Conservation (phyloP, 2,329 filamentous ascomycete genomes). For the Fusarium praegraminearum region DNA sequence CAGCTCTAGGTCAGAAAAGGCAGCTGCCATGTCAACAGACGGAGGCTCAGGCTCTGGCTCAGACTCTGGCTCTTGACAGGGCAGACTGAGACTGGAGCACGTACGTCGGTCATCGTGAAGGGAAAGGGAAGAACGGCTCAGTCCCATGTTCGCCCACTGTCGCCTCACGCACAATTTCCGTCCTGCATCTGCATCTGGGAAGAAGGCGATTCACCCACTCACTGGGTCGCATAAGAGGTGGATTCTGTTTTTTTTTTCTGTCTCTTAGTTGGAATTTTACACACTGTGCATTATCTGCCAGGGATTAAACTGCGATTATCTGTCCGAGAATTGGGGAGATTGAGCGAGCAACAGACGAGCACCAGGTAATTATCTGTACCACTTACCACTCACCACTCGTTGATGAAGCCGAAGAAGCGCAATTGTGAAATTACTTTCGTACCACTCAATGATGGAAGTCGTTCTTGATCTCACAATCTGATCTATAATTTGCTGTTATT, state of each 20-base stretch:
- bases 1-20: conserved; percentile 29
- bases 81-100: conserved; percentile 11
- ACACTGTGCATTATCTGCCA: conserved; percentile 32
- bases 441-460: background rate
- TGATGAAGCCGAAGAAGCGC: background rate
- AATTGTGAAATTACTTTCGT: background rate
- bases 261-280: conserved; percentile 18
- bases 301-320: conserved; percentile 12
- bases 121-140: conserved; percentile 9
- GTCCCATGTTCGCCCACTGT: background rate
- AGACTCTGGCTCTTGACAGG: background rate
- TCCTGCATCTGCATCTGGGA: conserved; percentile 17
- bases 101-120: conserved; percentile 28
- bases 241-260: conserved; percentile 6
- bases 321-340: conserved; percentile 6
- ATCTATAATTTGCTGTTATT: conserved; percentile 11
- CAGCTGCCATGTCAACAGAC: conserved; percentile 19
- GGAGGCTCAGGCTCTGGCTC: conserved; percentile 12
- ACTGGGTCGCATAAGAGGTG: conserved; percentile 41
- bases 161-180: conserved; percentile 27
- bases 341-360: conserved; percentile 5
- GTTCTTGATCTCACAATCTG: conserved; percentile 4
- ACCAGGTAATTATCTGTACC: background rate
- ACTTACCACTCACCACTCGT: background rate
- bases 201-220: conserved; percentile 35